Conservation (phyloP, 164 flowering plant genomes). For the Saururus chinensis region DNA sequence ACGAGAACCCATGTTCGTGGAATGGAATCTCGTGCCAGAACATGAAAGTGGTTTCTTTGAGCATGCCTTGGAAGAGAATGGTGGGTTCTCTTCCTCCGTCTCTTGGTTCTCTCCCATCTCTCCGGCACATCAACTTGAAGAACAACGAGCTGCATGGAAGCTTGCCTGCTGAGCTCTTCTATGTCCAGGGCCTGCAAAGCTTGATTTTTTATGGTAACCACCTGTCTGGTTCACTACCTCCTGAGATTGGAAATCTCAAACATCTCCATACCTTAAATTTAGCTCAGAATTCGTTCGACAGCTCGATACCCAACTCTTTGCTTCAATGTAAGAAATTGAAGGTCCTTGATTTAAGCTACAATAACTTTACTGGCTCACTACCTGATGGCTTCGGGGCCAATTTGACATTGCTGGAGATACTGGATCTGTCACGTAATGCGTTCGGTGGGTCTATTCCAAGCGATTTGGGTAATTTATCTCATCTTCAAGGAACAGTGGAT, state of each 20-base stretch:
- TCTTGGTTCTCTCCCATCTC: constrained; percentile 57
- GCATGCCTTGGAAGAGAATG: constrained; percentile 66
- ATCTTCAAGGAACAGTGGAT: constrained; percentile 75
- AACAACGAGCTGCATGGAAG: constrained; percentile 55
- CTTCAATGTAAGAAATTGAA: constrained; percentile 56
- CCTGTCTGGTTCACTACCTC: constrained; percentile 61
- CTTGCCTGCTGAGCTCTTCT: constrained; percentile 51
- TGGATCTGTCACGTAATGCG: constrained; percentile 65
- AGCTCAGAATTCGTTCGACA: constrained; percentile 61
- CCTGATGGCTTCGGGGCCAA: constrained; percentile 61
- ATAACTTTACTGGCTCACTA: constrained; percentile 62
- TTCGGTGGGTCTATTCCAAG: constrained; percentile 69
- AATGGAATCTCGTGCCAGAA: constrained; percentile 77
- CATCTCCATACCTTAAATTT: constrained; percentile 71
- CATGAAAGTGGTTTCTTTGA: constrained; percentile 51
- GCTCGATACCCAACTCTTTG: constrained; percentile 49
- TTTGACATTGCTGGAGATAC: constrained; percentile 52
- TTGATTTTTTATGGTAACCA: constrained; percentile 70
- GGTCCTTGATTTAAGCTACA: constrained; percentile 48
- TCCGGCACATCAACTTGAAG: constrained; percentile 74
- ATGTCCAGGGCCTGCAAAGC: constrained; percentile 55
- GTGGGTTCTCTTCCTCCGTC: constrained; percentile 52
- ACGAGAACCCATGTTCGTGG: constrained; percentile 80
- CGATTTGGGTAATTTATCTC: constrained; percentile 63
- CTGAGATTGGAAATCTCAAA: constrained; percentile 48